Conservation (phyloP, 139 green algal species). For the Chlorella sp. region DNA sequence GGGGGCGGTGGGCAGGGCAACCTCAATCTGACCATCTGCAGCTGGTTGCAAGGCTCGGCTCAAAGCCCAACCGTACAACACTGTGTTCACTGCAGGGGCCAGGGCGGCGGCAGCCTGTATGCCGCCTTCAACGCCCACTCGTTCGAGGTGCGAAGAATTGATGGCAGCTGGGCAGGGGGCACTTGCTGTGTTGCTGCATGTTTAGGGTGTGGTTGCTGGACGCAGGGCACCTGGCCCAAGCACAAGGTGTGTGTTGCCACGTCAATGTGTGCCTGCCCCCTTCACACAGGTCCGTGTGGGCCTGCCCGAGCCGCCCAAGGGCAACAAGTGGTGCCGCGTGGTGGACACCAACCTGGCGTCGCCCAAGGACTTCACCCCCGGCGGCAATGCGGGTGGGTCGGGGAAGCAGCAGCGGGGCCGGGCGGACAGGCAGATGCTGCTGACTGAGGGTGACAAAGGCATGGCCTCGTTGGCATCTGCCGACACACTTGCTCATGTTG, state of each 20-base stretch:
- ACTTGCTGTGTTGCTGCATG: too few relatives aligned
- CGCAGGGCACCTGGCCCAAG: too few relatives aligned
- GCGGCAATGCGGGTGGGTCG: constrained; percentile 68
- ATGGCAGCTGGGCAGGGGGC: not conserved
- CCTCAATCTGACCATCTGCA: too few relatives aligned
- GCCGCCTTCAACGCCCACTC: constrained; percentile 94
- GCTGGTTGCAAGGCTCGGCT: too few relatives aligned
- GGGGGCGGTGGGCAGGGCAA: too few relatives aligned
- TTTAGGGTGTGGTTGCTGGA: too few relatives aligned
- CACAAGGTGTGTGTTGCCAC: too few relatives aligned
- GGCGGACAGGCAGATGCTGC: too few relatives aligned
- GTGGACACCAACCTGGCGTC: constrained; percentile 96
- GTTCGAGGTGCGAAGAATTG: constrained; percentile 62
- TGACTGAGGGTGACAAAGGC: too few relatives aligned
- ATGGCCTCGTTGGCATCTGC: too few relatives aligned
- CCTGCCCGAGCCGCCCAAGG: constrained; percentile 72
- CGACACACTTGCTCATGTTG: too few relatives aligned
- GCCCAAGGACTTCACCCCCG: constrained; percentile 88
- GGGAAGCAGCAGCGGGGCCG: not conserved
- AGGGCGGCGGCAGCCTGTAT: constrained; percentile 83
- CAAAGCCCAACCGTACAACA: too few relatives aligned
- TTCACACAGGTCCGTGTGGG: constrained; percentile 40
- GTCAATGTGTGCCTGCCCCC: not conserved
- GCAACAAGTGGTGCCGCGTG: constrained; percentile 84
- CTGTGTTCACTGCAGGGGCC: constrained; percentile 31